phyloP scores from a whole-genome alignment of 371 early-diverging fungal species.

The Sporodiniella umbellata region DNA sequence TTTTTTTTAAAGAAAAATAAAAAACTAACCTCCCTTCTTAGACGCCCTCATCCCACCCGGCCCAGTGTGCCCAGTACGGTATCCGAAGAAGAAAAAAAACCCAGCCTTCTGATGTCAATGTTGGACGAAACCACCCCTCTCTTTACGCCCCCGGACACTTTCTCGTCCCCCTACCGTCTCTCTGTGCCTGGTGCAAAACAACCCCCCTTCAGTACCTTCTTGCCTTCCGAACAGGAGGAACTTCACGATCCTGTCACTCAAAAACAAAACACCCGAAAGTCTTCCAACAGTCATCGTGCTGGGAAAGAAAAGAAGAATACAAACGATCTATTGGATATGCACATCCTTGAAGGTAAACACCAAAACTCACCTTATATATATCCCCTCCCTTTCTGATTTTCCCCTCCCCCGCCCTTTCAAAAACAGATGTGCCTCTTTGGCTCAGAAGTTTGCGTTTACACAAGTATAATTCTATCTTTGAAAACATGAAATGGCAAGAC shows the following conservation, averaged over 20 bases:
- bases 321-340: constrained; percentile 69
- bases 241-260: too few relatives aligned
- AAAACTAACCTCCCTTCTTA: too few relatives aligned
- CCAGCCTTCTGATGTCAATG: constrained; percentile 52
- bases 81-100: constrained; percentile 50
- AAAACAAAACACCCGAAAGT: too few relatives aligned
- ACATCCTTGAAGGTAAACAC: constrained; percentile 63
- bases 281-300: constrained; percentile 2
- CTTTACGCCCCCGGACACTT: constrained; percentile 23
- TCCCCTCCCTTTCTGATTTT: too few relatives aligned
- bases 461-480: constrained; percentile 90
- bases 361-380: not conserved
- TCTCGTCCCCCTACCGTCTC: not conserved
- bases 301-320: constrained; percentile 69
- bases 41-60: constrained; percentile 22
- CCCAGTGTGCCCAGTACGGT: constrained; percentile 54
- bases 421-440: constrained; percentile 94
- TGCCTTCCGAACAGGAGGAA: too few relatives aligned
- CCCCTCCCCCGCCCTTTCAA: too few relatives aligned
- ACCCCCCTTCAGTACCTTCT: too few relatives aligned
- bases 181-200: not conserved
- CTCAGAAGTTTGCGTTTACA: constrained; percentile 79
- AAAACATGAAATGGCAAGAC: constrained; percentile 81
- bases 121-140: constrained; percentile 35
- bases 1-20: too few relatives aligned